Evolutionary conservation across 257 asterid species (phyloP).

Genomic region (Solanum virginianum): DNA sequence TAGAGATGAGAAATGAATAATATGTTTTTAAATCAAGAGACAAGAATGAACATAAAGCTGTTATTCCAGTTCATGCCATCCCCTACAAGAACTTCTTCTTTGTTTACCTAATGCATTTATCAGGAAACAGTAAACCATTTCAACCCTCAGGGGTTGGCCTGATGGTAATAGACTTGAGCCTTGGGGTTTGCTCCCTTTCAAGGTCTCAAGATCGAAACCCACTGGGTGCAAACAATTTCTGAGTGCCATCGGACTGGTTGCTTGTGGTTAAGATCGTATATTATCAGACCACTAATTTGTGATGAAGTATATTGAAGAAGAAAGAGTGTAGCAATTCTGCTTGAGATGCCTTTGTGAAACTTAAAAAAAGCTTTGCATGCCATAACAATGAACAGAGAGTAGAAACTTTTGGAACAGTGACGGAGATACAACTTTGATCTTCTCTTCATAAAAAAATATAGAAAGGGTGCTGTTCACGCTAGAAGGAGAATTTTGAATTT

Average conservation of each 20-base stretch:
- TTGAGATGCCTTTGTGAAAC: background rate
- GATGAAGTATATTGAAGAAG: background rate
- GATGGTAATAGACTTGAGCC: too few relatives aligned
- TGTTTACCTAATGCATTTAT: background rate
- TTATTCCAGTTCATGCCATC: background rate
- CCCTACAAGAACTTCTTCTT: background rate
- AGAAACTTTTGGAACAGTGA: background rate
- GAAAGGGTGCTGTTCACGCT: background rate
- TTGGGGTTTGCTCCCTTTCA: too few relatives aligned
- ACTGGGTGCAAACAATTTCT: too few relatives aligned
- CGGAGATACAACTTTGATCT: background rate
- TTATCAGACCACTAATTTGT: background rate
- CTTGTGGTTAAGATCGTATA: background rate
- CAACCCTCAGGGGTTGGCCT: background rate
- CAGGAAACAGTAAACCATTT: background rate
- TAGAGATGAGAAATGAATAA: background rate
- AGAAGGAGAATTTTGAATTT: background rate
- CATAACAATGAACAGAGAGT: background rate
- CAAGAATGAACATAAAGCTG: background rate
- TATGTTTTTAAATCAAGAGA: background rate
- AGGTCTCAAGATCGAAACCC: too few relatives aligned
- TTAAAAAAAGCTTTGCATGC: background rate
- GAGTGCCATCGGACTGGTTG: background rate
- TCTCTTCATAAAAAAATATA: background rate
- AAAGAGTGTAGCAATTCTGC: background rate